Conservation (phyloP, 169 alveolate genomes). For the Eimeria praecox region DNA sequence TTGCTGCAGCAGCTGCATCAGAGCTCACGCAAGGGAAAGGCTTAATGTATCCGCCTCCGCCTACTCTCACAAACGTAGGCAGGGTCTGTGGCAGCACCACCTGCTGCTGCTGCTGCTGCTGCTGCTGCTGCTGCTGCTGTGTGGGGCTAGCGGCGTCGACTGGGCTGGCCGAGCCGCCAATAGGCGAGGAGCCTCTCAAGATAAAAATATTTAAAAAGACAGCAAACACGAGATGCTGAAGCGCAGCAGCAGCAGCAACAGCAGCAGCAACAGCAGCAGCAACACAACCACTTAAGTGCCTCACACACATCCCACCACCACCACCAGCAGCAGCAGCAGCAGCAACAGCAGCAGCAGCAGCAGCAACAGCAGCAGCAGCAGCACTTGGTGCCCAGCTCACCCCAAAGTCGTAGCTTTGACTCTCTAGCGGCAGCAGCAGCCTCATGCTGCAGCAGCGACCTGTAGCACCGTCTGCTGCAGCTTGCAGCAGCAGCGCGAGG, state of each 20-base stretch:
- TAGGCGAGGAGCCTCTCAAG: conserved; percentile 26
- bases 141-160: neutral
- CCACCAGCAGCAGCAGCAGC: neutral
- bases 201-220: conserved; percentile 33
- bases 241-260: neutral
- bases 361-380: neutral
- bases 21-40: neutral
- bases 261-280: neutral
- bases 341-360: neutral
- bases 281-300: too few species aligned
- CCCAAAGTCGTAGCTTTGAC: conserved; percentile 31
- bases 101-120: neutral
- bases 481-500: conserved; percentile 47
- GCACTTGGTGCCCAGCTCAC: neutral
- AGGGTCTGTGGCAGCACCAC: neutral
- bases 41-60: conserved; percentile 44
- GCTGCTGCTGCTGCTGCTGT: conserved; percentile 8
- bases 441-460: conserved; percentile 59
- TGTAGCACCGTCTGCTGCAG: conserved; percentile 33
- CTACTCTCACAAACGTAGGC: conserved; percentile 40
- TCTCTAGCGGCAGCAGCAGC: conserved; percentile 30
- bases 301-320: too few species aligned
- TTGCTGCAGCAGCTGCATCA: conserved; percentile 26
- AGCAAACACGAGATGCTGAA: conserved; percentile 29
- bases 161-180: neutral